These are phyloP conservation scores for Syzygium aqueum DNA, from an alignment of 345 rosid genomes.

Conservation along the genomic window DNA sequence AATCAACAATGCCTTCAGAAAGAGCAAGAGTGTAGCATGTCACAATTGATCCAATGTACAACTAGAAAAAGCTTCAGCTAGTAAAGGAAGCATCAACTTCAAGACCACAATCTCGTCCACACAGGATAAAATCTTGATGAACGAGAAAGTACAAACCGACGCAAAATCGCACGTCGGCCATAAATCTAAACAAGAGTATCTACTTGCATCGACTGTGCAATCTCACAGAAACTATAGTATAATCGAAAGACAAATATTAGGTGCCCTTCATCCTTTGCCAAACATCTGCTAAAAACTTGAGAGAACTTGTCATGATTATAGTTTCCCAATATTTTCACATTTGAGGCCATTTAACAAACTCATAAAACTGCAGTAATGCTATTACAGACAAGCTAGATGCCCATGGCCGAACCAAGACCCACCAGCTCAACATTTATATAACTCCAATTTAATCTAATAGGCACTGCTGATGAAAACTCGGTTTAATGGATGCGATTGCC, in stretches of 20 bases:
- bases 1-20: background rate
- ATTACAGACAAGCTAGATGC: background rate
- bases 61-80: background rate
- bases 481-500: background rate
- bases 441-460: background rate
- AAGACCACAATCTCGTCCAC: background rate
- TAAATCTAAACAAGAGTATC: background rate
- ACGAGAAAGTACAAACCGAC: background rate
- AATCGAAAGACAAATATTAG: background rate
- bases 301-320: background rate
- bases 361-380: background rate
- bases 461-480: background rate
- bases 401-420: background rate
- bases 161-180: background rate
- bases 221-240: background rate
- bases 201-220: background rate
- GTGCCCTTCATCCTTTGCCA: background rate
- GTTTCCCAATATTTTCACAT: background rate
- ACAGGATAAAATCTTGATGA: background rate
- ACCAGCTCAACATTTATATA: background rate
- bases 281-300: background rate
- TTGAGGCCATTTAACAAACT: background rate
- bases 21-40: background rate
- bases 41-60: background rate
- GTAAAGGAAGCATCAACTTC: background rate